These are phyloP conservation scores for Elaeis guineensis DNA, from an alignment of 176 grass and related monocot genomes.

Conservation along the genomic window DNA sequence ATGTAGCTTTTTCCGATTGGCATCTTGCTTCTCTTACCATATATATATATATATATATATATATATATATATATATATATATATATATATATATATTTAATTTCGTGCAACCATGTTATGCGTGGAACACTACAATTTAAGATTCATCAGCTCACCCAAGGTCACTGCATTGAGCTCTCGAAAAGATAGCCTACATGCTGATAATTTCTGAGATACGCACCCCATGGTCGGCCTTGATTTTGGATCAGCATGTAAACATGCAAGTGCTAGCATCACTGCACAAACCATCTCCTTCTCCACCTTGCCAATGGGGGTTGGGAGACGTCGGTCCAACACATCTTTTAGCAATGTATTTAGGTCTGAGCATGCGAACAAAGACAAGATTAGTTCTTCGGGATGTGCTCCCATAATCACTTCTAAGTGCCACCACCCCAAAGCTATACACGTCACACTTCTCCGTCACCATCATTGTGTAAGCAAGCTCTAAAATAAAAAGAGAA, in stretches of 20 bases:
- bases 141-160: no score
- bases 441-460: constrained; percentile 4
- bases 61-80: no score
- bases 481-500: background rate
- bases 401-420: constrained; percentile 1
- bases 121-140: no score
- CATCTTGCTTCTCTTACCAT: no score
- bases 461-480: constrained; percentile 9
- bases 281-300: background rate
- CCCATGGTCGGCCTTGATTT: constrained; percentile 1
- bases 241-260: background rate
- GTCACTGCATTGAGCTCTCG: no score
- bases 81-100: no score
- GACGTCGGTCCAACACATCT: constrained; percentile 9
- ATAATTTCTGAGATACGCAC: background rate
- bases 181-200: no score
- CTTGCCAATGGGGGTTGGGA: background rate
- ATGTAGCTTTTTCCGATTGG: no score
- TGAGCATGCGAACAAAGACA: background rate
- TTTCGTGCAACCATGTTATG: no score
- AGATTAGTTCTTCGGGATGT: background rate
- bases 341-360: background rate
- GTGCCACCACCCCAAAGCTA: constrained; percentile 5
- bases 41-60: no score
- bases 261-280: background rate